Base-by-base conservation (phyloP, 805 yeast species). In the Saccharomycopsis sp. region DNA sequence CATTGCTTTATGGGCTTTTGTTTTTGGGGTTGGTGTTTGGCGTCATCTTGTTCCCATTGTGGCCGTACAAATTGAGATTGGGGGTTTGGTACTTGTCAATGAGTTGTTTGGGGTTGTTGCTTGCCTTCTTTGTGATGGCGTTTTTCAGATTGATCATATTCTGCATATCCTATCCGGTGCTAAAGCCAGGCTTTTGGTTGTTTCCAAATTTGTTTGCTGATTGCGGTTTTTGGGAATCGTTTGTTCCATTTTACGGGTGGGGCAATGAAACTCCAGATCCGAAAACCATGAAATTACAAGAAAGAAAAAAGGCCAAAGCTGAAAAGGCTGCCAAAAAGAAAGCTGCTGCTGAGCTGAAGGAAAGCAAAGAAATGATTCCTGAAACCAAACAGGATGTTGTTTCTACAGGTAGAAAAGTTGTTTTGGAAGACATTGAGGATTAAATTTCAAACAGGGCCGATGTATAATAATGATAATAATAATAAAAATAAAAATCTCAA, bases 161-260 rank as follows among this genome's bases (percentile, higher is more conserved):
- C 52, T 51, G 70, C 19, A 51, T 81, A 38, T 72, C 87, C 0
- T 70, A 72, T 49, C 63, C 79, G 36, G 60, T 73, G 1, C 63
- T 71, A 42, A 73, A 76, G 5, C 75, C 76, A 32, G 95, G 94
- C n/a, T 70, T 92, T 57, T 92, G 98, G 98, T 58, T 92, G 35
- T 89, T 86, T 70, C 98, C 98, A 42, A 89, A 89, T 57, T 68
- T 92, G 56, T 92, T 88, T 62, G 98, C 80, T 48, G 98, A 92
- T 56, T 88, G 94, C 53, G 95, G 96, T 18, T 81, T 92, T 49
- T 56, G 89, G 46, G 97, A 89, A 45, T 82, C 95, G 66, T 92
- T 92, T 66, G 70, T 70, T 50, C 98, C 98, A 3, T 51, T 80
- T n/a, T 92, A 82, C 56, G 92, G 77, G 3, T 87, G 87, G 83